Evolutionary conservation across 2,329 filamentous ascomycete genomes (phyloP), one percentile per base, ranked within the genome.

Genomic region (Microthyrium microscopicum): DNA sequence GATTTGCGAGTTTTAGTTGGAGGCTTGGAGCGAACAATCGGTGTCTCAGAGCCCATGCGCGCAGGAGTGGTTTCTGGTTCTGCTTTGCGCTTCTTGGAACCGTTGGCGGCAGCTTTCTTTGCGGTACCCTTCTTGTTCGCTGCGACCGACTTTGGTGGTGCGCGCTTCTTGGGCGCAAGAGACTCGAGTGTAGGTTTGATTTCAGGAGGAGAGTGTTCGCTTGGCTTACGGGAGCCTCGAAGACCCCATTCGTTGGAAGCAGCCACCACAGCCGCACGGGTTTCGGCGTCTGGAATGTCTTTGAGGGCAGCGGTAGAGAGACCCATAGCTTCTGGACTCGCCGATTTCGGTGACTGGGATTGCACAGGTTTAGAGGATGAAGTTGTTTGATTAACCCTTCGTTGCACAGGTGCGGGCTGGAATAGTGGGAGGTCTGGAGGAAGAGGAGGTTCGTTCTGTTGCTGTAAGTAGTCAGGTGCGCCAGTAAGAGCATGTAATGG

Each of bases 41-140:
- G n/a, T n/a, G n/a, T n/a, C n/a, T n/a, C n/a, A n/a, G n/a, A n/a
- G n/a, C n/a, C n/a, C n/a, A n/a, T n/a, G n/a, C n/a, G n/a, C 18
- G 27, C 27, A n/a, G 24, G 45, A 38, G 40, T 38, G 9, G 52
- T 49, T 8, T 42, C 33, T 9, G 31, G 26, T 18, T 62, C 60
- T 24, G 60, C 40, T 39, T 53, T 62, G 40, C 60, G 55, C 42
- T 57, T 62, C 46, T 63, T 63, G n/a, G n/a, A n/a, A n/a, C n/a
- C n/a, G n/a, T n/a, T n/a, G 20, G 50, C 34, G 2, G 58, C 46
- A 5, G 58, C 58, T 41, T 60, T 62, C 43, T 60, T 60, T 4
- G 54, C 48, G 25, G 54, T 54, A 26, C 54, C 61, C 39, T 64
- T 64, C 47, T 61, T 62, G 26, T 51, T 44, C 24, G 46, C 40